phyloP scores from a whole-genome alignment of 441 rosid species.

The Metrosideros polymorpha region DNA sequence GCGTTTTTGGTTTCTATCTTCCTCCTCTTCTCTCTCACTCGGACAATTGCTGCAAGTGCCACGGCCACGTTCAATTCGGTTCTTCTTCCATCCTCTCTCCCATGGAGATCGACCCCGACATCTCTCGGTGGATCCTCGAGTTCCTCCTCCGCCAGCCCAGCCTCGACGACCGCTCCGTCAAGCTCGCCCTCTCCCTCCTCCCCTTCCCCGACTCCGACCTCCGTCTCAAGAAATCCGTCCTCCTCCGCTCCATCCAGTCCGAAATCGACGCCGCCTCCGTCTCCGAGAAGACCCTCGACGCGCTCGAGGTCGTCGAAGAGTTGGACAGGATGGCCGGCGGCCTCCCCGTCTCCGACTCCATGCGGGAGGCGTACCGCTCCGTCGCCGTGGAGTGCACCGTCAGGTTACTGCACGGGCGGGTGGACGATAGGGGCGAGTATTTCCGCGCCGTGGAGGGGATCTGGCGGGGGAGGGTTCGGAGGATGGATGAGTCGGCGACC shows the following conservation, averaged over 20 bases:
- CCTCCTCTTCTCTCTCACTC: no score
- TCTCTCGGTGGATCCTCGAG: slow-evolving; percentile 30
- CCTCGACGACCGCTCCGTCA: slow-evolving; percentile 16
- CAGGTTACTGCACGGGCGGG: slow-evolving; percentile 19
- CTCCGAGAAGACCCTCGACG: slow-evolving; percentile 40
- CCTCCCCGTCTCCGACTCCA: slow-evolving; percentile 15
- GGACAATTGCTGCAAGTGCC: no score
- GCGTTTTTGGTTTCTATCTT: no score
- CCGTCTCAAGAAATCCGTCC: slow-evolving; percentile 30
- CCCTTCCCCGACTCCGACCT: slow-evolving; percentile 8
- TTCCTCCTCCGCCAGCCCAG: slow-evolving; percentile 26
- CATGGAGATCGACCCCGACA: slow-evolving; percentile 8
- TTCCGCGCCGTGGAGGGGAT: slow-evolving; percentile 22
- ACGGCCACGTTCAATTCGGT: no score
- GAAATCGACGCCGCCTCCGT: slow-evolving; percentile 24
- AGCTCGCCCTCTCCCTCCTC: slow-evolving; percentile 13
- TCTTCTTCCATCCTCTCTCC: no score
- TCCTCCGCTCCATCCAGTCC: slow-evolving; percentile 32
- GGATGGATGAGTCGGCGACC: slow-evolving; percentile 4
- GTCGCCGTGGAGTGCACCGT: slow-evolving; percentile 49
- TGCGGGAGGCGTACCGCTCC: slow-evolving; percentile 40
- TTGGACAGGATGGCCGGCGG: slow-evolving; percentile 19
- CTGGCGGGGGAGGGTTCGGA: slow-evolving; percentile 28
- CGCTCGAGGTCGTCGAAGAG: slow-evolving; percentile 33
- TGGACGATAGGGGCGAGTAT: slow-evolving; percentile 1